phyloP scores from a whole-genome alignment of 768 basidiomycete species.

The Cystobasidium tubakii region DNA sequence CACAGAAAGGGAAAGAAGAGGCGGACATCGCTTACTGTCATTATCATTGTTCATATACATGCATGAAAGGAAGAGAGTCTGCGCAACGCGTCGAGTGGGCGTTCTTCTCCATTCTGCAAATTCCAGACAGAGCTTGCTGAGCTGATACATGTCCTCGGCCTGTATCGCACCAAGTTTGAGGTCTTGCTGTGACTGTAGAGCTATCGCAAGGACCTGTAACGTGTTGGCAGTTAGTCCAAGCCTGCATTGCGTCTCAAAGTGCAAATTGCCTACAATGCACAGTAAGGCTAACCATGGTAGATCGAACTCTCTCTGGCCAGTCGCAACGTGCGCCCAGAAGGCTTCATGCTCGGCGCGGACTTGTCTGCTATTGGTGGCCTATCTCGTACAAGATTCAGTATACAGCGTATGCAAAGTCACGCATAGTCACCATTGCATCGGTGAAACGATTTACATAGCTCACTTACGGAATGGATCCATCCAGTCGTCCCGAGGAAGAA shows the following conservation, averaged over 20 bases:
- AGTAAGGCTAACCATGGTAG: not conserved
- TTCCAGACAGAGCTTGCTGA: constrained; percentile 5
- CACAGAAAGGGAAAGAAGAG: not conserved
- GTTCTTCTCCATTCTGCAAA: constrained; percentile 2
- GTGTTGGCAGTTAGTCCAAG: not conserved
- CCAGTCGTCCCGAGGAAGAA: not conserved
- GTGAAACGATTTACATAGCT: no score
- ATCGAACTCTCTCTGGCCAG: constrained; percentile 3
- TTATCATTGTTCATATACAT: constrained; percentile 16
- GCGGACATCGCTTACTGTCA: not conserved
- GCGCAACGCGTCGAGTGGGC: not conserved
- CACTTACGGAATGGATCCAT: not conserved
- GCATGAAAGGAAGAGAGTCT: not conserved
- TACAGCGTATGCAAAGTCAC: not conserved
- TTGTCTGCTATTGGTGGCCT: not conserved
- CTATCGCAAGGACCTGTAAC: not conserved
- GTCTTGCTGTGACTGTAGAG: constrained; percentile 10
- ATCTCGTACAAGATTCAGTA: not conserved
- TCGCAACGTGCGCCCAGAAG: not conserved
- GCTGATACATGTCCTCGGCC: constrained; percentile 5
- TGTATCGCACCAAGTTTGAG: not conserved
- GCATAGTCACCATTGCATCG: no score
- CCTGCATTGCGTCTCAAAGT: no score
- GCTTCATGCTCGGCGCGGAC: not conserved
- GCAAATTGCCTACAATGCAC: constrained; percentile 1